A percentile compares a stretch with the other conserved stretches of the same genome.
Evolutionary conservation across 306 rosid genomes (phyloP).

Genomic region (Crataegus laevigata): DNA sequence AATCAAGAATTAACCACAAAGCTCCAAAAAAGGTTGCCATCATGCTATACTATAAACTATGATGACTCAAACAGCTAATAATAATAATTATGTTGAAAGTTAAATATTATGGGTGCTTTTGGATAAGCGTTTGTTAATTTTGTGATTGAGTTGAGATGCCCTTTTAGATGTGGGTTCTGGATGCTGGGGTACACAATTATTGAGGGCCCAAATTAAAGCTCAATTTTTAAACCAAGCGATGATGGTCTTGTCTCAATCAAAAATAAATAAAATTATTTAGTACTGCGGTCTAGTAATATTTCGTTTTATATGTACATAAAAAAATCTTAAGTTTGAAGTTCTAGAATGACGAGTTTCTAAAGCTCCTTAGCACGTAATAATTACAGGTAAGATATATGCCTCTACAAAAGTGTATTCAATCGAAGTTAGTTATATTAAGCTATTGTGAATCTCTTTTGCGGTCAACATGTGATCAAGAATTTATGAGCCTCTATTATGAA

Average conservation of each 20-base stretch:
- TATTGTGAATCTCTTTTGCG: too few relatives aligned
- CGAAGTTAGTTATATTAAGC: not conserved
- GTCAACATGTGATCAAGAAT: too few relatives aligned
- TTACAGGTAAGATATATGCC: not conserved
- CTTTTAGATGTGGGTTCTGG: not conserved
- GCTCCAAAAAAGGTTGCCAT: not conserved
- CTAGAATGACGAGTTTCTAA: too few relatives aligned
- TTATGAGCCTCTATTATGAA: too few relatives aligned
- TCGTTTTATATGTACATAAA: too few relatives aligned
- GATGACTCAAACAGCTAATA: not conserved
- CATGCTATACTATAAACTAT: not conserved
- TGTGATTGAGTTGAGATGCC: not conserved
- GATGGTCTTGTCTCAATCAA: not conserved
- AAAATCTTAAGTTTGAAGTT: too few relatives aligned
- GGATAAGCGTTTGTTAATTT: not conserved
- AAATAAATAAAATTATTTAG: too few relatives aligned
- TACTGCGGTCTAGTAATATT: too few relatives aligned
- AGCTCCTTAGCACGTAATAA: too few relatives aligned
- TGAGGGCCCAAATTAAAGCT: conserved; percentile 4
- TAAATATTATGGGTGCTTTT: too few relatives aligned
- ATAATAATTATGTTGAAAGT: not conserved
- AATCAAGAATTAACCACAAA: not conserved
- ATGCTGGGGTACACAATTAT: not conserved
- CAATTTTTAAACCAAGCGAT: not conserved
- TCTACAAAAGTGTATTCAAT: not conserved